Evolutionary conservation across 2,329 filamentous ascomycete genomes (phyloP), one percentile per base, ranked within the genome.

Genomic region (Graphiopsis chlorocephala): DNA sequence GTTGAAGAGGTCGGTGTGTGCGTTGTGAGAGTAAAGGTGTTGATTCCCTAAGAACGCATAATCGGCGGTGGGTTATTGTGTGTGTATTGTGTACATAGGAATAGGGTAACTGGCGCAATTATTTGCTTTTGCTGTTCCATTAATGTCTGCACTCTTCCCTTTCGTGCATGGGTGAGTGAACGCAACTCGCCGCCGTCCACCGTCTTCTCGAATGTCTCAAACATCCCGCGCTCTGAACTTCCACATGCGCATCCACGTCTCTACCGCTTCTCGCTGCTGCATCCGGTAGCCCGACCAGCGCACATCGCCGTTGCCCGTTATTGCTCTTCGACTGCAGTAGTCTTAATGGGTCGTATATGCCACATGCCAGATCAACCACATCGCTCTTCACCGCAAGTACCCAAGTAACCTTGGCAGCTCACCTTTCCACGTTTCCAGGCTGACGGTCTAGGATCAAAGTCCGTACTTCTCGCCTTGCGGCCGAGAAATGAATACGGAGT

Each of bases 21-120:
- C 23, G 29, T 23, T 48, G 57, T 61, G 58, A 50, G 42, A 35
- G 58, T 25, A 50, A 61, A 45, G 50, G 45, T 47, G 58, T 45
- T 53, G 26, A 42, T 58, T 45, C 33, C 55, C 55, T 58, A 61
- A 23, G n/a, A 61, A 59, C 56, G 56, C 56, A 59, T 59, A 20
- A 31, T 61, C 35, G 38, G 55, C 15, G 55, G 20, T 38, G 42
- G 29, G 20, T 29, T 26, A 50, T 55, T 55, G 31, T 62, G 48
- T 62, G 48, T 62, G 60, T 62, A 61, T 62, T 55, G 33, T 62
- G 60, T 62, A 62, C 60, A 62, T 62, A 62, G 60, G 60, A 20
- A 42, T 55, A 53, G 48, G 60, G 60, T 28, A 55, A 55, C 48
- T 50, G 60, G 60, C 60, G 60, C 60, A 53, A 62, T 26, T 29